These are phyloP conservation scores for Russula sp. DNA, from an alignment of 768 basidiomycete genomes.

Conservation along the genomic window DNA sequence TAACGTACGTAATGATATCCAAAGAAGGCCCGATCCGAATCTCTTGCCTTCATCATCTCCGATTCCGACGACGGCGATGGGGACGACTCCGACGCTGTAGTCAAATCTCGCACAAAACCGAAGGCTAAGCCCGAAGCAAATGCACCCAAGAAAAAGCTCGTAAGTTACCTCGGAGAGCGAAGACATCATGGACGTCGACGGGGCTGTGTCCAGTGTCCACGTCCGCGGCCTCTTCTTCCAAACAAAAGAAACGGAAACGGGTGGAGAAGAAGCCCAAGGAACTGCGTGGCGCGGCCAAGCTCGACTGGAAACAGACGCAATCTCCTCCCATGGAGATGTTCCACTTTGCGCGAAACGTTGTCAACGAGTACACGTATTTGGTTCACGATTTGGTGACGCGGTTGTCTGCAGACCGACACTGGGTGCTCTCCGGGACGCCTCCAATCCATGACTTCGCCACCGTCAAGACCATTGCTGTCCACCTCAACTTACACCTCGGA, in stretches of 20 bases:
- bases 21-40: conserved; percentile 22
- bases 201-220: conserved; percentile 31
- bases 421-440: conserved; percentile 97
- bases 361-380: conserved; percentile 94
- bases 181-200: conserved; percentile 55
- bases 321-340: conserved; percentile 89
- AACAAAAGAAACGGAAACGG: conserved; percentile 41
- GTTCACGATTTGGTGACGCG: conserved; percentile 73
- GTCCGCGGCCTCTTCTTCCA: conserved; percentile 32
- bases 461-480: conserved; percentile 84
- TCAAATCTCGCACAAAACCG: conserved; percentile 31
- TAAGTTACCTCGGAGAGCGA: conserved; percentile 29
- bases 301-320: conserved; percentile 74
- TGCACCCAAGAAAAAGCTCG: conserved; percentile 27
- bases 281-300: conserved; percentile 51
- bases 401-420: conserved; percentile 71
- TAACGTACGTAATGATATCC: too few relatives aligned
- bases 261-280: neutral
- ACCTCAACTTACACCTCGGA: conserved; percentile 79
- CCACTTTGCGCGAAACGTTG: conserved; percentile 81
- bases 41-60: conserved; percentile 28
- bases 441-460: conserved; percentile 88
- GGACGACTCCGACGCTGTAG: conserved; percentile 35
- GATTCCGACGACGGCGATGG: conserved; percentile 30
- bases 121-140: conserved; percentile 22